Conservation (phyloP, 495 filamentous ascomycete genomes). For the Daldinia caldariorum region DNA sequence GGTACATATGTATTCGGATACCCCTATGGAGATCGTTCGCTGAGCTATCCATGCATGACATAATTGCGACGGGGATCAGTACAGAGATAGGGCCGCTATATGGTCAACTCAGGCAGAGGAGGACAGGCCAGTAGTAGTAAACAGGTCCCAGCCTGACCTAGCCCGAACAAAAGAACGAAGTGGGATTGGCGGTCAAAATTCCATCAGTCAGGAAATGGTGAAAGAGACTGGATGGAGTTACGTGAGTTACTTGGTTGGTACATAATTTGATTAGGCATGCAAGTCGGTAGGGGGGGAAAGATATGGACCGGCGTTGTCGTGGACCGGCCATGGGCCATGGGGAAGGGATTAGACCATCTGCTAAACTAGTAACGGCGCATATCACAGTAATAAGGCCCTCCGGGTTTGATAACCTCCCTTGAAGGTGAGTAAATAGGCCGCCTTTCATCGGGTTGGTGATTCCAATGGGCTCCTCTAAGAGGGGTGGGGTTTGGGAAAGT, state of each 20-base stretch:
- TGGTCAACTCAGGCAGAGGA: constrained; percentile 31
- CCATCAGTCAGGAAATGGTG: constrained; percentile 36
- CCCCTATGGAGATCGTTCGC: constrained; percentile 41
- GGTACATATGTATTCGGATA: constrained; percentile 45
- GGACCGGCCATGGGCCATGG: constrained; percentile 38
- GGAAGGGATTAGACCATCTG: constrained; percentile 39
- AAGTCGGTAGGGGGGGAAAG: constrained; percentile 29
- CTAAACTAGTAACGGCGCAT: constrained; percentile 39
- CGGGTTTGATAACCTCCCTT: constrained; percentile 43
- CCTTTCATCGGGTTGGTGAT: constrained; percentile 31
- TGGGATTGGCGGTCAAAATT: constrained; percentile 29
- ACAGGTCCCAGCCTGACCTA: constrained; percentile 39
- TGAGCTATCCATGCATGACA: constrained; percentile 44
- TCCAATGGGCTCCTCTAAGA: constrained; percentile 26
- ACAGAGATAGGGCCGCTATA: constrained; percentile 34
- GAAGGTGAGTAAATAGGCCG: constrained; percentile 36
- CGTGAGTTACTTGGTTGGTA: constrained; percentile 30
- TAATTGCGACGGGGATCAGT: constrained; percentile 45
- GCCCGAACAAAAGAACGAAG: constrained; percentile 28
- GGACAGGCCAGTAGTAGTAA: constrained; percentile 27
- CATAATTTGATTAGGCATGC: constrained; percentile 35
- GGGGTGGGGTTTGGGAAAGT: constrained; percentile 27
- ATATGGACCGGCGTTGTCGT: constrained; percentile 38
- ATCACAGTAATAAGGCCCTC: constrained; percentile 39
- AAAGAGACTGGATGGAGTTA: constrained; percentile 28